Evolutionary conservation across 495 filamentous ascomycete genomes (phyloP).

Genomic region (Copromyces sp.): DNA sequence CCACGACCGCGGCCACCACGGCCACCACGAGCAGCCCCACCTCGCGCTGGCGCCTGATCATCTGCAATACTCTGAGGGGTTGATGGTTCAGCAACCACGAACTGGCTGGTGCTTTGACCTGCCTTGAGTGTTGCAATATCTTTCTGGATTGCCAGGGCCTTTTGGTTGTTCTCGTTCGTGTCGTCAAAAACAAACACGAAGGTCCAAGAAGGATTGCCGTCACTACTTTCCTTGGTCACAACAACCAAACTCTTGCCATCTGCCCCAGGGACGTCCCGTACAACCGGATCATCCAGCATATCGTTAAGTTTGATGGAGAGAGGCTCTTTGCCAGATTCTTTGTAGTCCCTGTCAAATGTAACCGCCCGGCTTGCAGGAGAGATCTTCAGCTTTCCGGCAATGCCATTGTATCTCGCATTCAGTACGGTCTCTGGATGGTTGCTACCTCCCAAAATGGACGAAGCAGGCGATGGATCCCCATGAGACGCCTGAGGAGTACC

Average conservation of each 20-base stretch:
- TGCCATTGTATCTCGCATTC: slow-evolving; percentile 9
- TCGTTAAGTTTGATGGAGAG: slow-evolving; percentile 9
- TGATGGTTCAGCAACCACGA: slow-evolving; percentile 1
- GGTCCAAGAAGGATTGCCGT: not conserved
- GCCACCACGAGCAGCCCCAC: slow-evolving; percentile 5
- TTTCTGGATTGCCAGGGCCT: slow-evolving; percentile 6
- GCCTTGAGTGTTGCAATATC: slow-evolving; percentile 3
- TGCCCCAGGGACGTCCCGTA: slow-evolving; percentile 9
- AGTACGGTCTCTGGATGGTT: slow-evolving; percentile 1
- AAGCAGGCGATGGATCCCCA: not conserved
- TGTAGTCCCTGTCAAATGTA: slow-evolving; percentile 3
- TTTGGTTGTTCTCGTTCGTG: slow-evolving; percentile 1
- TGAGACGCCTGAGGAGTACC: not conserved
- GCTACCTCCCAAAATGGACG: not conserved
- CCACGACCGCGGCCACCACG: slow-evolving; percentile 13
- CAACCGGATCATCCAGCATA: slow-evolving; percentile 3
- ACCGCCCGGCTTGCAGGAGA: not conserved
- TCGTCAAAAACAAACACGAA: slow-evolving; percentile 13
- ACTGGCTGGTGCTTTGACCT: not conserved
- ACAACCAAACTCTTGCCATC: slow-evolving; percentile 11
- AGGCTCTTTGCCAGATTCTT: slow-evolving; percentile 5
- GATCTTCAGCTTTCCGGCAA: slow-evolving; percentile 11
- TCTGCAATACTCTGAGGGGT: slow-evolving; percentile 1
- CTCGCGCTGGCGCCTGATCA: not conserved
- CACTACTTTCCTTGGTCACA: not conserved